These are phyloP conservation scores for Fusarium nurragi DNA, from an alignment of 2,329 filamentous ascomycete species.

Conservation along the genomic window DNA sequence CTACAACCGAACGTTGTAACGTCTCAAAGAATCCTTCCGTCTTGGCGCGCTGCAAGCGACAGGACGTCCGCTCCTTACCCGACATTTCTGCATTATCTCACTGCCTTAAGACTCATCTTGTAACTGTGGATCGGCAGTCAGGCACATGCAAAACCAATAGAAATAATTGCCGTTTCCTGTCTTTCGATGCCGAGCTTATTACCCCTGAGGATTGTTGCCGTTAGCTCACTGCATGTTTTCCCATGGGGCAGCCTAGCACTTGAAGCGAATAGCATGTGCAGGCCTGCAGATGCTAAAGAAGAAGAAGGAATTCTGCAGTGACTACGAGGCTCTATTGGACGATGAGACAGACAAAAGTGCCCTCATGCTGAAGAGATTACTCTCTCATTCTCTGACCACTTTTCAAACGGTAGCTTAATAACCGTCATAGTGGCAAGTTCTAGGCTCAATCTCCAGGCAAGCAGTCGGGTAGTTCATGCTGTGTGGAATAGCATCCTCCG, in stretches of 20 bases:
- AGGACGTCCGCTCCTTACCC: background rate
- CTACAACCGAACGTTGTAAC: background rate
- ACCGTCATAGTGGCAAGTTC: background rate
- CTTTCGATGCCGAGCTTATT: background rate
- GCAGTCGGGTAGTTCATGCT: background rate
- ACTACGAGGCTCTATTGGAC: background rate
- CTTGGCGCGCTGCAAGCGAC: background rate
- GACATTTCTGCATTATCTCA: background rate
- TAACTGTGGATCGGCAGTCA: background rate
- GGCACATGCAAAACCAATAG: background rate
- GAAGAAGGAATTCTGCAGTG: background rate
- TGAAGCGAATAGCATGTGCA: background rate
- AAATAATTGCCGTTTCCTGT: background rate
- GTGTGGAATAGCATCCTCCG: background rate
- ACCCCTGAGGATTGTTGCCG: background rate
- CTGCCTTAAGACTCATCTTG: too few species aligned
- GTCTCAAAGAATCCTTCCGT: background rate
- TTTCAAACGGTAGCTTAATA: background rate
- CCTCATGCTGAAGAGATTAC: background rate
- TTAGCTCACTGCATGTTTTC: background rate
- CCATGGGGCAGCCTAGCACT: background rate
- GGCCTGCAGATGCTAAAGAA: rapidly evolving
- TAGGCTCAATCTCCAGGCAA: background rate
- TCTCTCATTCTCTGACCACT: background rate
- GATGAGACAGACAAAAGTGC: background rate